phyloP scores from a whole-genome alignment of 352 stramenopile species.

The Globisporangium acanthophoron region DNA sequence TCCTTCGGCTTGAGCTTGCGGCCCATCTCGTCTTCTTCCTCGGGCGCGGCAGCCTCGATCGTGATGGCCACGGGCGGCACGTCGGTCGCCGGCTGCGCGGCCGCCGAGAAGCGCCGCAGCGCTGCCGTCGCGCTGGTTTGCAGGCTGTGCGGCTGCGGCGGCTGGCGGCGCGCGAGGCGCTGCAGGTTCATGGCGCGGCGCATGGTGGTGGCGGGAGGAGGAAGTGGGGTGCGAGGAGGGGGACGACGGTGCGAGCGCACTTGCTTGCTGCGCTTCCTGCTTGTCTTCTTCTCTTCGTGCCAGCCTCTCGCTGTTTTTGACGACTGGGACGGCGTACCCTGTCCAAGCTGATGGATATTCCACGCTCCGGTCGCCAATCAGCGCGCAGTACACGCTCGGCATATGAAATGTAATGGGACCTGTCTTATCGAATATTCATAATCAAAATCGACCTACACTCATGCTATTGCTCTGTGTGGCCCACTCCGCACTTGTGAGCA shows the following conservation, averaged over 20 bases:
- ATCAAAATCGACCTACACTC: no score
- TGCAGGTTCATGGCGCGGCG: conserved; percentile 43
- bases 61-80: conserved; percentile 16
- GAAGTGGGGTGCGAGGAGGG: background rate
- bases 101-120: conserved; percentile 24
- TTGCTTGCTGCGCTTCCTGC: background rate
- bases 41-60: conserved; percentile 15
- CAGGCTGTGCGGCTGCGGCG: conserved; percentile 4
- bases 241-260: background rate
- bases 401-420: no score
- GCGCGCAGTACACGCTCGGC: no score
- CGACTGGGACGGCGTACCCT: no score
- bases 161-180: conserved; percentile 24
- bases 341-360: no score
- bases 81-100: conserved; percentile 17
- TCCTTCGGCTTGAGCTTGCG: conserved; percentile 89
- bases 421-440: no score
- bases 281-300: no score
- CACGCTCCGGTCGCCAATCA: no score
- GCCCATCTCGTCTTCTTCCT: conserved; percentile 47
- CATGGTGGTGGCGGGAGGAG: conserved; percentile 22
- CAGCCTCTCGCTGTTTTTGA: no score
- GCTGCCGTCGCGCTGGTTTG: background rate
- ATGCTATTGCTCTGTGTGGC: no score
- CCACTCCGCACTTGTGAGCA: no score